Base-by-base conservation (phyloP, 2,329 filamentous ascomycete genomes). In the Metarhizium rileyi region DNA sequence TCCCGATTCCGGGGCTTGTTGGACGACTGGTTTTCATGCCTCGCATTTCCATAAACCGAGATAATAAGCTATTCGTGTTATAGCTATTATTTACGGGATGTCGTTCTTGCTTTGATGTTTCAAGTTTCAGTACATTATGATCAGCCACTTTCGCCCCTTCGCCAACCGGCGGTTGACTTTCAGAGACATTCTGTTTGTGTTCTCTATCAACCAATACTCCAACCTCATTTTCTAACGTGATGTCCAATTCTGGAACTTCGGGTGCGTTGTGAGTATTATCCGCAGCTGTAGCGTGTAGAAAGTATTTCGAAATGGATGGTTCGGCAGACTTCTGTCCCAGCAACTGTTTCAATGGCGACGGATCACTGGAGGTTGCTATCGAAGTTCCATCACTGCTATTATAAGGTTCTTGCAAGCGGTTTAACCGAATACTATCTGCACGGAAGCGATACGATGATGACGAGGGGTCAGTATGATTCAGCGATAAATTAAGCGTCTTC, bases 41-140 rank as follows among this genome's bases (percentile, higher is more conserved):
- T 36, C 35, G 46, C 48, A 53, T 48, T n/a, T 36, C 42, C 51
- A 53, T 53, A 9, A 50, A 53, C 9, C 25, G 41, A 20, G 42
- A 50, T 18, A 53, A 20, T 16, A 53, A 36, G n/a, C 42, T 28
- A 5, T 36, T 35, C 26, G 51, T 26, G n/a, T 26, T 30, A 44
- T 40, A 40, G 16, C 7, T 1, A 18, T 44, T 23, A 5, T 38
- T 12, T 10, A 12, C 46, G 22, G 22, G 22, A 38, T 18, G 5
- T 18, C 3, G n/a, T 23, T 30, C 38, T 12, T 42, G 5, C 8
- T 4, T 23, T 23, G 36, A 23, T 25, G 5, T 14, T 42, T 42
- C 12, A 1, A 14, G 18, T 38, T 38, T n/a, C 2, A 4, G 35
- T 5, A 38, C 9, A 8, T 38, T 38, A n/a, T 16, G 35, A 8